Base-by-base conservation (phyloP, 2,329 filamentous ascomycete genomes). In the Aspergillus nomiae region DNA sequence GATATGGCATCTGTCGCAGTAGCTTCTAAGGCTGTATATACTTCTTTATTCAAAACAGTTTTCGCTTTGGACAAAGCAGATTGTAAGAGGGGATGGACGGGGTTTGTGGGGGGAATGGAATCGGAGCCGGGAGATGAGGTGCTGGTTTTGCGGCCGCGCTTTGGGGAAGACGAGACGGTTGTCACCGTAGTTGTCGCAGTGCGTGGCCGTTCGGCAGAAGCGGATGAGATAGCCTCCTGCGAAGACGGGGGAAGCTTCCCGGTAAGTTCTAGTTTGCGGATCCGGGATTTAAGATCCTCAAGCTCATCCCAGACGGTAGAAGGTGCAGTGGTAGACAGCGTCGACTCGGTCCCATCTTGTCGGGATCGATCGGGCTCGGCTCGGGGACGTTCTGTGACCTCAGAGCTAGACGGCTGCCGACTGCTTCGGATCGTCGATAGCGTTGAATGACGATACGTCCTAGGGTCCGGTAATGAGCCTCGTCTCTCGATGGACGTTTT, bases 301-400 rank as follows among this genome's bases (percentile, higher is more conserved):
- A 99, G 81, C 77, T 99, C 95, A 74, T 98, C 95, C 95, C 95
- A 99, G 3, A 99, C 92, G 0, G 93, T 97, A 2, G 93, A 96
- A 14, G 94, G 92, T 1, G 92, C 92, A 1, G 90, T 93, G 0
- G 92, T 95, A 0, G 95, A 98, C 38, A 91, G 85, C 0, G 91
- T 94, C 0, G 95, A 98, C 71, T 95, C 92, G 0, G 92, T 93
- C 10, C 89, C 90, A 71, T 94, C 89, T 24, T 74, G 70, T 58
- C 75, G 73, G 34, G 77, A 58, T 58, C 73, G 76, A 28, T 79
- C 77, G n/a, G 64, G 58, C 12, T 75, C 77, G 59, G 69, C 67
- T 63, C 66, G 76, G 56, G 67, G 71, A 60, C 71, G 74, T 61
- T 77, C 77, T 9, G 73, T 74, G 55, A 67, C 70, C 61, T 77